phyloP scores from a whole-genome alignment of 2,329 filamentous ascomycete genomes.

The Fusarium acutatum region DNA sequence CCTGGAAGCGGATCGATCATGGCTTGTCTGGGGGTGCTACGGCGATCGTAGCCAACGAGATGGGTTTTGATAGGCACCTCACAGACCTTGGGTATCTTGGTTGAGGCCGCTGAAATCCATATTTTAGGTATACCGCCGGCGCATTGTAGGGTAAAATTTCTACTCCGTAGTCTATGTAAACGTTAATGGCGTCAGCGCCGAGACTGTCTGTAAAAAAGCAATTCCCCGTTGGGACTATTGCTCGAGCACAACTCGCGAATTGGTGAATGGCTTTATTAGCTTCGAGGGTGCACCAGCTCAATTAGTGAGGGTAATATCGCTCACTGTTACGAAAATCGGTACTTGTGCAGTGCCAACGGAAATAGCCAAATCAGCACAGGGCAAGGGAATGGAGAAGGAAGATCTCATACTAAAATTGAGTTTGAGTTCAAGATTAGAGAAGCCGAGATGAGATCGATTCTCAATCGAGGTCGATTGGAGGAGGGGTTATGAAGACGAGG shows the following conservation, averaged over 20 bases:
- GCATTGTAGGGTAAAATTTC: not conserved
- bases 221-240: constrained; percentile 2
- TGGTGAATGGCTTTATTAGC: not conserved
- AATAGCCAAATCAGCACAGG: not conserved
- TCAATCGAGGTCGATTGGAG: not conserved
- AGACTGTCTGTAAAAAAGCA: constrained; percentile 32
- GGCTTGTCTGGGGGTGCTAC: constrained; percentile 1
- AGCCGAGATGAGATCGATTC: constrained; percentile 12
- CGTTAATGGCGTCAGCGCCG: constrained; percentile 29
- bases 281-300: not conserved
- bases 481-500: constrained; percentile 2
- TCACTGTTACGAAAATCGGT: not conserved
- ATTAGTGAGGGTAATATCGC: not conserved
- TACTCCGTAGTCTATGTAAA: not conserved
- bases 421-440: constrained; percentile 6
- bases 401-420: not conserved
- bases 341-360: not conserved
- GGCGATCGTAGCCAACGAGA: constrained; percentile 3
- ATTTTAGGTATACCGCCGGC: not conserved
- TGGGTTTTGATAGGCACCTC: not conserved
- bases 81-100: not conserved
- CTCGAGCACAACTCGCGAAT: not conserved
- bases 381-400: not conserved
- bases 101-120: not conserved
- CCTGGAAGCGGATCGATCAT: constrained; percentile 21